Conservation (phyloP, 2,329 filamentous ascomycete species). For the Verticillium klebahnii region DNA sequence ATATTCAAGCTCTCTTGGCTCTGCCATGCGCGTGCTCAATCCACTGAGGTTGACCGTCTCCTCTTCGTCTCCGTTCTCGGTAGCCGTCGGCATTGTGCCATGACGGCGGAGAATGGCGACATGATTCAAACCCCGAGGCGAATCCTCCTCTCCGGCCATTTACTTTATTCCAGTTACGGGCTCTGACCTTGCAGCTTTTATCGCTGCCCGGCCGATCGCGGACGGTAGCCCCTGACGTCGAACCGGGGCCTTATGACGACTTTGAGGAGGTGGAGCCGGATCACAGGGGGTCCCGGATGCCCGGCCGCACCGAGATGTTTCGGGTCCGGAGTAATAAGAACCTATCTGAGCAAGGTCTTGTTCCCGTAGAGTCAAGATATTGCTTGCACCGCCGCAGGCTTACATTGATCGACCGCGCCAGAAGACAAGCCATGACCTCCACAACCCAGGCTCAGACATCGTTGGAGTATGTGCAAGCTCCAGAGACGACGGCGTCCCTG, state of each 20-base stretch:
- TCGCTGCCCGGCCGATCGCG: background rate
- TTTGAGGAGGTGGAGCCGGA: background rate
- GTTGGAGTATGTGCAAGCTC: conserved; percentile 1
- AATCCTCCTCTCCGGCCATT: too few relatives aligned
- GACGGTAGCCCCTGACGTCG: background rate
- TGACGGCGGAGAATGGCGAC: background rate
- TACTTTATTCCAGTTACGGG: too few relatives aligned
- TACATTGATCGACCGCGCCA: too few relatives aligned
- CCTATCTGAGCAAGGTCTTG: too few relatives aligned
- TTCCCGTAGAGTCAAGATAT: too few relatives aligned
- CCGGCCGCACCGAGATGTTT: background rate
- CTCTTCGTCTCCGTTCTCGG: too few relatives aligned
- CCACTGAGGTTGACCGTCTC: too few relatives aligned
- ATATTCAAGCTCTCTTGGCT: background rate
- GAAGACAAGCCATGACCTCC: background rate
- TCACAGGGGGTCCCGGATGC: background rate
- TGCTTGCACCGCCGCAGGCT: too few relatives aligned
- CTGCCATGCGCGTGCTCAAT: background rate
- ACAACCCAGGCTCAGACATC: background rate
- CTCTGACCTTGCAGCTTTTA: too few relatives aligned
- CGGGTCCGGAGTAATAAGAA: too few relatives aligned
- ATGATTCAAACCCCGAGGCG: background rate
- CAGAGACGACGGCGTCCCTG: background rate
- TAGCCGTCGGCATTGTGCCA: too few relatives aligned
- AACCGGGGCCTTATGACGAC: background rate